phyloP scores from a whole-genome alignment of 169 alveolate species.

The Plasmodium sp. region DNA sequence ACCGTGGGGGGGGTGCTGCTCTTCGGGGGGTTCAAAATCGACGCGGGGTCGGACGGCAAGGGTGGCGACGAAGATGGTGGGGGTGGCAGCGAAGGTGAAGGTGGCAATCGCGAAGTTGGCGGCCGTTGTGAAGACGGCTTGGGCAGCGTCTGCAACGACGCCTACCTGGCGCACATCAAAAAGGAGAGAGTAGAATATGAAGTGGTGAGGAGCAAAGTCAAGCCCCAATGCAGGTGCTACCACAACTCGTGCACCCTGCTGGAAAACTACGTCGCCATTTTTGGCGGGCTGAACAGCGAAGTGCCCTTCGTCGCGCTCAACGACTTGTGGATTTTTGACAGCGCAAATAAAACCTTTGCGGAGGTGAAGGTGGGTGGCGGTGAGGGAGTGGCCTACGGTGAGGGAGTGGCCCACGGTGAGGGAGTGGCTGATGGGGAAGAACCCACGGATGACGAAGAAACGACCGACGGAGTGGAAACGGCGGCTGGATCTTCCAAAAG shows the following conservation, averaged over 20 bases:
- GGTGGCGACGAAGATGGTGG: neutral
- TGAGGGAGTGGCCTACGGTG: neutral
- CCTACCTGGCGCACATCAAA: slow-evolving; percentile 43
- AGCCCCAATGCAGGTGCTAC: slow-evolving; percentile 45
- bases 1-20: slow-evolving; percentile 44
- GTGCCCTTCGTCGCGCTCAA: slow-evolving; percentile 55
- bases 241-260: slow-evolving; percentile 50
- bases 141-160: slow-evolving; percentile 37
- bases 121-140: neutral
- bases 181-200: slow-evolving; percentile 56
- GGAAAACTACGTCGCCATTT: slow-evolving; percentile 52
- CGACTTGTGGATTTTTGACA: slow-evolving; percentile 59
- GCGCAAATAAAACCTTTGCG: slow-evolving; percentile 48
- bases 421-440: too few relatives aligned
- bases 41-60: neutral
- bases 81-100: neutral
- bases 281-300: slow-evolving; percentile 63
- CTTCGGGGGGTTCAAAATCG: slow-evolving; percentile 67
- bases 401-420: too few relatives aligned
- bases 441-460: neutral
- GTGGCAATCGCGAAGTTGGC: neutral
- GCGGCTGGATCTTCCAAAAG: neutral
- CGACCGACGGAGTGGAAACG: neutral
- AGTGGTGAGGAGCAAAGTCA: slow-evolving; percentile 14
- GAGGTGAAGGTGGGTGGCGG: neutral